A percentile compares a stretch with the other conserved stretches of the same genome.
Conservation (phyloP, 2,329 filamentous ascomycete genomes). For the Ophiobolus disseminans region DNA sequence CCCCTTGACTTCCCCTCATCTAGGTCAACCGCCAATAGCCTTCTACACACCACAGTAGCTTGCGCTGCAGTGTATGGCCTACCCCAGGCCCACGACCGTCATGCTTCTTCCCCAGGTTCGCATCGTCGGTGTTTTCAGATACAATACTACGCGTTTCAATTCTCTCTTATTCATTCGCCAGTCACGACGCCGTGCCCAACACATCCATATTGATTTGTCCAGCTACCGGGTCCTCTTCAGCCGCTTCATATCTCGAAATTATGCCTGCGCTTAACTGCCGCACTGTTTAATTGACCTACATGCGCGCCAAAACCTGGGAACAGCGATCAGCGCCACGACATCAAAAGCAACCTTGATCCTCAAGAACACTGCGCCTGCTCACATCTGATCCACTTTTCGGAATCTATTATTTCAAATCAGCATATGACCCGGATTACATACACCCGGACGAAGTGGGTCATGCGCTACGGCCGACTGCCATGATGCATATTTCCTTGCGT, state of each 20-base stretch:
- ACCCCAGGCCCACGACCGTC: slow-evolving; percentile 9
- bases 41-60: slow-evolving; percentile 4
- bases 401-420: too few relatives aligned
- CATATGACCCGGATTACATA: too few relatives aligned
- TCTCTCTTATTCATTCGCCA: background rate
- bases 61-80: slow-evolving; percentile 11
- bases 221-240: slow-evolving; percentile 2
- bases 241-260: slow-evolving; percentile 2
- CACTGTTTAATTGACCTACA: background rate
- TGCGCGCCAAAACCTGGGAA: too few relatives aligned
- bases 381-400: too few relatives aligned
- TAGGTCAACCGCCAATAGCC: slow-evolving; percentile 18
- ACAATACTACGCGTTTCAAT: background rate
- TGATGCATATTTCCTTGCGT: too few relatives aligned
- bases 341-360: too few relatives aligned
- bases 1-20: slow-evolving; percentile 12
- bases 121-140: background rate
- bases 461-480: too few relatives aligned
- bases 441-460: too few relatives aligned
- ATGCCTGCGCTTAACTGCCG: slow-evolving; percentile 1
- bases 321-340: too few relatives aligned
- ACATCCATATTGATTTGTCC: background rate
- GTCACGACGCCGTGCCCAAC: background rate
- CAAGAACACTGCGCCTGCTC: too few relatives aligned
- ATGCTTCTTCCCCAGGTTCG: background rate